Conservation (phyloP, 306 rosid genomes). For the Cucurbita maxima region DNA sequence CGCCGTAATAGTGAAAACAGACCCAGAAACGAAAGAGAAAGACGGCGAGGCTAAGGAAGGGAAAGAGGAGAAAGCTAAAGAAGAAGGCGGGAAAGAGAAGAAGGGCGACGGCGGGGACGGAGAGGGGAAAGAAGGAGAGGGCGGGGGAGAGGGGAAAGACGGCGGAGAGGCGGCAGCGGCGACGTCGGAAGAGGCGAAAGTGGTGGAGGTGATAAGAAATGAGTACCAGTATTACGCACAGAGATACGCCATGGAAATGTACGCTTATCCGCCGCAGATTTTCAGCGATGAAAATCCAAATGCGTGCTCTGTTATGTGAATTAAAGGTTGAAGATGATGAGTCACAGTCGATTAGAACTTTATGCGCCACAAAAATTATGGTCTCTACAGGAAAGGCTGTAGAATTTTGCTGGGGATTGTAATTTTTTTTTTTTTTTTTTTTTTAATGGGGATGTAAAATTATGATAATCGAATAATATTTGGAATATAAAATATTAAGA, state of each 20-base stretch:
- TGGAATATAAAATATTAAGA: background rate
- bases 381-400: conserved; percentile 1
- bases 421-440: background rate
- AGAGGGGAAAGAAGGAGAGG: conserved; percentile 13
- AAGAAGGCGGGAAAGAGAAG: conserved; percentile 19
- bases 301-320: conserved; percentile 49
- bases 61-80: conserved; percentile 3
- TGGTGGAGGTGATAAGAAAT: conserved; percentile 38
- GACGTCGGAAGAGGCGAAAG: conserved; percentile 30
- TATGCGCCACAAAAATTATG: background rate
- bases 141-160: conserved; percentile 9
- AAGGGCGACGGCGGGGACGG: background rate
- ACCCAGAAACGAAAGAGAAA: conserved; percentile 44
- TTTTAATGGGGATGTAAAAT: background rate
- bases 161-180: background rate
- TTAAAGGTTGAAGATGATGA: too few relatives aligned
- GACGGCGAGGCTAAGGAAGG: conserved; percentile 13
- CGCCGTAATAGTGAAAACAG: conserved; percentile 57
- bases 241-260: conserved; percentile 31
- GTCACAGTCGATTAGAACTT: too few relatives aligned
- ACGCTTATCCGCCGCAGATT: conserved; percentile 56
- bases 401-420: conserved; percentile 8
- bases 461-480: background rate
- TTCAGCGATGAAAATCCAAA: conserved; percentile 98
- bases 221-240: conserved; percentile 40